phyloP scores from a whole-genome alignment of 495 filamentous ascomycete genomes.

The Astrothelium macrocarpum region DNA sequence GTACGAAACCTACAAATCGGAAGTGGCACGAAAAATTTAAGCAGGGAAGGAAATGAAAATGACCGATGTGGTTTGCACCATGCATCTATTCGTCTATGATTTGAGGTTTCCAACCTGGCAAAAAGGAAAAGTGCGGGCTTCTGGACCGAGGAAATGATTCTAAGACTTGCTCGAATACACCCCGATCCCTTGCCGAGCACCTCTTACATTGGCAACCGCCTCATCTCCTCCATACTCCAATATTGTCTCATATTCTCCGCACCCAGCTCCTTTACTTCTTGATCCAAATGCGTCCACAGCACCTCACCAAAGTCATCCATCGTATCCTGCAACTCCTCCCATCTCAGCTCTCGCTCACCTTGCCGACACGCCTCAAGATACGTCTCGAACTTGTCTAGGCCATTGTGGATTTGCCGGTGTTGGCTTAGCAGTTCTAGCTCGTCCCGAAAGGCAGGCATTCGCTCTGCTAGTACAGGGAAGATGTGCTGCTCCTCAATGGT shows the following conservation, averaged over 20 bases:
- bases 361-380: conserved; percentile 56
- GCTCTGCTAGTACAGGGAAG: conserved; percentile 64
- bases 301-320: conserved; percentile 52
- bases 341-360: conserved; percentile 58
- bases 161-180: neutral
- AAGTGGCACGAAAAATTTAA: conserved; percentile 86
- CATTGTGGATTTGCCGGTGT: conserved; percentile 71
- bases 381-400: conserved; percentile 60
- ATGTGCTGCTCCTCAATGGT: conserved; percentile 74
- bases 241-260: conserved; percentile 81
- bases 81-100: neutral
- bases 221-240: conserved; percentile 72
- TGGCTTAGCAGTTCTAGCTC: conserved; percentile 62
- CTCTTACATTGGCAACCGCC: conserved; percentile 53
- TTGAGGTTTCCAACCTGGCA: neutral
- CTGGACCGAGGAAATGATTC: neutral
- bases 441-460: conserved; percentile 71
- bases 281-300: conserved; percentile 36
- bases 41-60: neutral
- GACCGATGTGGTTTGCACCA: neutral
- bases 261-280: conserved; percentile 33
- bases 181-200: neutral
- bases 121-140: neutral
- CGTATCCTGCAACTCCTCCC: conserved; percentile 55
- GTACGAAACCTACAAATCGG: conserved; percentile 35